A percentile compares a stretch with the other conserved stretches of the same genome.
These are phyloP conservation scores for Peronospora tabacina DNA, from an alignment of 352 stramenopile genomes.

Conservation along the genomic window DNA sequence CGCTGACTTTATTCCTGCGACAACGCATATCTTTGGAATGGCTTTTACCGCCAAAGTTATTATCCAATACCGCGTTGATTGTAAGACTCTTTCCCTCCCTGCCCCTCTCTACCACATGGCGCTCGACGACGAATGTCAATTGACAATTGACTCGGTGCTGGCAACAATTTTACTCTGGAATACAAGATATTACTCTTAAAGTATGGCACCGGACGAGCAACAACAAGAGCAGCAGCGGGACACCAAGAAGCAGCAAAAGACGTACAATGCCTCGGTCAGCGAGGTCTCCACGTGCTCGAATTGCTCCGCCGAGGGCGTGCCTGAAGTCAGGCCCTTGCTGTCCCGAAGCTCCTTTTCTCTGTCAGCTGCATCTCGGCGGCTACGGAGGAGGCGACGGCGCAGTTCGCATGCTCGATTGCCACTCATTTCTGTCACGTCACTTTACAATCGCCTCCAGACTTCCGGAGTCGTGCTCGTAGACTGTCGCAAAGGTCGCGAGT, in stretches of 20 bases:
- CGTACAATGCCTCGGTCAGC: conserved; percentile 25
- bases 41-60: neutral
- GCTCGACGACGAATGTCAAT: conserved; percentile 14
- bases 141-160: conserved; percentile 20
- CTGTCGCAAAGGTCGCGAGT: conserved; percentile 50
- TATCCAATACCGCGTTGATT: neutral
- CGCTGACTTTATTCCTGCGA: conserved; percentile 26
- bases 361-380: conserved; percentile 22
- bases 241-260: conserved; percentile 17
- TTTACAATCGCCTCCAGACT: conserved; percentile 74
- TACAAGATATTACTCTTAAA: neutral
- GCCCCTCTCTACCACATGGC: neutral
- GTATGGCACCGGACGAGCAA: conserved; percentile 17
- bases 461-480: conserved; percentile 57
- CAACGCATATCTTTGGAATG: conserved; percentile 16
- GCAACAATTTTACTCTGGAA: neutral
- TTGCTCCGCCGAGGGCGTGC: conserved; percentile 15
- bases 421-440: conserved; percentile 49
- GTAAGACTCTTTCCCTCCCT: neutral
- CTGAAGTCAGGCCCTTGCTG: conserved; percentile 5
- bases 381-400: conserved; percentile 23
- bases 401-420: conserved; percentile 36
- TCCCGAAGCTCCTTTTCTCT: conserved; percentile 19
- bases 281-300: conserved; percentile 22
- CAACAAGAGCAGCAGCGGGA: conserved; percentile 1